Evolutionary conservation across 768 basidiomycete genomes (phyloP).

Genomic region (Termitomyces sp.): DNA sequence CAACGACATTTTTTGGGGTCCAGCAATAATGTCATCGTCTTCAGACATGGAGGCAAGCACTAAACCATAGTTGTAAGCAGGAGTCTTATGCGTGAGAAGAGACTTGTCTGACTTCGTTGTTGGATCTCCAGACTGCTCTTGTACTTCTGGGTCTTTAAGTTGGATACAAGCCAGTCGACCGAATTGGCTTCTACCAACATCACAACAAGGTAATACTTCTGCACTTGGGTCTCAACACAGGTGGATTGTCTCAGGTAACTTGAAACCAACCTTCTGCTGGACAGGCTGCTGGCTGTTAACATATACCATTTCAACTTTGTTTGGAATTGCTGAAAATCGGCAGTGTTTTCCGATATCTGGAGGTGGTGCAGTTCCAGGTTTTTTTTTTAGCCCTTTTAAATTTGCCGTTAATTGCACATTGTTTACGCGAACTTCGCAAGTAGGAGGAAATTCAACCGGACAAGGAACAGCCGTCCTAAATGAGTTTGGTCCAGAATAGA

Average conservation of each 20-base stretch:
- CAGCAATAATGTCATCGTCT: slow-evolving; percentile 91
- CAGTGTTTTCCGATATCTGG: slow-evolving; percentile 54
- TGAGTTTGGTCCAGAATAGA: slow-evolving; percentile 48
- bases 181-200: slow-evolving; percentile 79
- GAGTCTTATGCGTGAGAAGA: neutral
- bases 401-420: slow-evolving; percentile 61
- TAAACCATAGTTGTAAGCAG: slow-evolving; percentile 19
- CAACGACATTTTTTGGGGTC: slow-evolving; percentile 83
- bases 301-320: slow-evolving; percentile 84
- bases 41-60: slow-evolving; percentile 56
- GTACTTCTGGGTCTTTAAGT: slow-evolving; percentile 63
- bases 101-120: slow-evolving; percentile 49
- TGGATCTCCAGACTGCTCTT: slow-evolving; percentile 59
- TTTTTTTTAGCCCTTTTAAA: slow-evolving; percentile 91
- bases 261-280: slow-evolving; percentile 55
- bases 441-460: slow-evolving; percentile 86
- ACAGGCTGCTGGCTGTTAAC: slow-evolving; percentile 82
- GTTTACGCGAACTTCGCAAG: slow-evolving; percentile 90
- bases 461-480: slow-evolving; percentile 57
- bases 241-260: neutral
- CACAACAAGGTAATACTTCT: slow-evolving; percentile 87
- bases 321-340: slow-evolving; percentile 37
- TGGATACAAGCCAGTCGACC: slow-evolving; percentile 65
- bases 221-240: slow-evolving; percentile 3
- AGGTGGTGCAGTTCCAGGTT: slow-evolving; percentile 90